Conservation (phyloP, 2,329 filamentous ascomycete genomes). For the Fusarium nygamai region DNA sequence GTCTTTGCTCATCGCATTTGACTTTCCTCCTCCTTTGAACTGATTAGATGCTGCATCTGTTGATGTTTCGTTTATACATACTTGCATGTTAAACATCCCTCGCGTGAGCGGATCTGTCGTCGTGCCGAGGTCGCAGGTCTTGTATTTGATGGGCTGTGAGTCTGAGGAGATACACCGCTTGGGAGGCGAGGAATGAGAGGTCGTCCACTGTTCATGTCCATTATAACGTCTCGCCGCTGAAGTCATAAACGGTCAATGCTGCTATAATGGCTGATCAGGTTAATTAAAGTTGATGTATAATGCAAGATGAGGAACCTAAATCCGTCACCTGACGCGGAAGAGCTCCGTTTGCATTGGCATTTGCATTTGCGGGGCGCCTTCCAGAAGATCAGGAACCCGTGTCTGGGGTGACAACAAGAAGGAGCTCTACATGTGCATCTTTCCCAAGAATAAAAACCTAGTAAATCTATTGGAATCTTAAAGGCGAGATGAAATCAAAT, state of each 20-base stretch:
- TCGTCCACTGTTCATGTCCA: slow-evolving; percentile 28
- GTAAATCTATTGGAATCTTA: not conserved
- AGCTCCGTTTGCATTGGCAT: slow-evolving; percentile 1
- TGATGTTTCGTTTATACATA: slow-evolving; percentile 34
- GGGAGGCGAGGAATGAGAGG: slow-evolving; percentile 33
- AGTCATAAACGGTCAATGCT: not conserved
- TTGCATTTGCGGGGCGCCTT: slow-evolving; percentile 29
- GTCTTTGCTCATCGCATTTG: slow-evolving; percentile 61
- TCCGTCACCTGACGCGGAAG: slow-evolving; percentile 25
- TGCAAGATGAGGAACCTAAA: not conserved
- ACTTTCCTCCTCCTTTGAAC: slow-evolving; percentile 57
- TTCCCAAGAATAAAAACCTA: not conserved
- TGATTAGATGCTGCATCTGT: not conserved
- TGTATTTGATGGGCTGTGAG: slow-evolving; percentile 6
- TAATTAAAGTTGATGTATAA: slow-evolving; percentile 4
- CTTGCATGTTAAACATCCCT: slow-evolving; percentile 57
- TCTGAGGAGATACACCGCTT: slow-evolving; percentile 17
- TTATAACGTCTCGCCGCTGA: not conserved
- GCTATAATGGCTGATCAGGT: not conserved
- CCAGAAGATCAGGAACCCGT: slow-evolving; percentile 9
- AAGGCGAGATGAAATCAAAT: fast-evolving
- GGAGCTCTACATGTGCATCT: not conserved
- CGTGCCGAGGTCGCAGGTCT: slow-evolving; percentile 30
- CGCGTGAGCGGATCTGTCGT: slow-evolving; percentile 41
- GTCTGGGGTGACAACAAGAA: not conserved